Evolutionary conservation across 768 basidiomycete genomes (phyloP).

Genomic region (Boletus sp.): DNA sequence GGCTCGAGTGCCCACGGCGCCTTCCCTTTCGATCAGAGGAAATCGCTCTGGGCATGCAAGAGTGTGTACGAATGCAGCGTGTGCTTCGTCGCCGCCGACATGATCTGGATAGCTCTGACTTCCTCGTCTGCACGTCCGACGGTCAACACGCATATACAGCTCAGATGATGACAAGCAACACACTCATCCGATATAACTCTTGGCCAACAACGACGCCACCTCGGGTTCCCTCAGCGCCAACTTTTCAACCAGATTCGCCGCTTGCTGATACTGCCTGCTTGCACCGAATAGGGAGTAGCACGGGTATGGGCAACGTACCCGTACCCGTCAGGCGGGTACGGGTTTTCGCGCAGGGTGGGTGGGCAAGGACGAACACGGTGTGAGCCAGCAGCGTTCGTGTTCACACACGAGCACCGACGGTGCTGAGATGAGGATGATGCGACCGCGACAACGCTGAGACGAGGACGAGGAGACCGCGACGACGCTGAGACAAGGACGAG

Average conservation of each 20-base stretch:
- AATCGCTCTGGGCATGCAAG: conserved; percentile 93
- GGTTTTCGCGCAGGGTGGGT: too few species aligned
- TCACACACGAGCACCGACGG: too few species aligned
- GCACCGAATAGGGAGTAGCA: too few species aligned
- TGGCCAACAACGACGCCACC: conserved; percentile 81
- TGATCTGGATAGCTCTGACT: conserved; percentile 96
- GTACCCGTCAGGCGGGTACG: too few species aligned
- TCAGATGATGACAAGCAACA: conserved; percentile 28
- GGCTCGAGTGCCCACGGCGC: conserved; percentile 87
- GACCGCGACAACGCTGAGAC: too few species aligned
- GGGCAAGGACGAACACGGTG: too few species aligned
- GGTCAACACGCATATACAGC: background rate
- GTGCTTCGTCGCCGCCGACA: conserved; percentile 76
- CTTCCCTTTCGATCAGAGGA: conserved; percentile 83
- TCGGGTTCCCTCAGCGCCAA: conserved; percentile 84
- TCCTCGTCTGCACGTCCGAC: conserved; percentile 72
- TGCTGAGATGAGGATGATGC: too few species aligned
- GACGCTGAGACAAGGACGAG: too few species aligned
- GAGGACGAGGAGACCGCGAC: too few species aligned
- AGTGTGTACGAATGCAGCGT: conserved; percentile 93
- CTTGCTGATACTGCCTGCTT: conserved; percentile 80
- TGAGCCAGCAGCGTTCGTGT: too few species aligned
- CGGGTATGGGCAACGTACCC: too few species aligned
- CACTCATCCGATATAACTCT: conserved; percentile 95
- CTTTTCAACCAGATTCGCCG: conserved; percentile 94